Evolutionary conservation across 345 rosid species (phyloP).

Genomic region (Rhodamnia argentea): DNA sequence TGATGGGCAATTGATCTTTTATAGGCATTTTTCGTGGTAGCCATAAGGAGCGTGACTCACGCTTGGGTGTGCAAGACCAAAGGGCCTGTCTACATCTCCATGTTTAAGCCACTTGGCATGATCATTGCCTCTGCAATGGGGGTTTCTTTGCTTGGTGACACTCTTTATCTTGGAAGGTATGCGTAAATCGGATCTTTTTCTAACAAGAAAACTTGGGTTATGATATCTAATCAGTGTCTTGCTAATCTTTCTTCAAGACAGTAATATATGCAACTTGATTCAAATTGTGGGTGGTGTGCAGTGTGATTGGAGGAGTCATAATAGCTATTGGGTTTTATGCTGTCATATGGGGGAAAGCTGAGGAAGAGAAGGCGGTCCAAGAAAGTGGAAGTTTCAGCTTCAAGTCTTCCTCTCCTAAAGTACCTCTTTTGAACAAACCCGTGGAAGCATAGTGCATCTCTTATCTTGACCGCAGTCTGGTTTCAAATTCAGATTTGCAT

Average conservation of each 20-base stretch:
- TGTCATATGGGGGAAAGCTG: constrained; percentile 11
- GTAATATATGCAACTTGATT: background rate
- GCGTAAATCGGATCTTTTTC: background rate
- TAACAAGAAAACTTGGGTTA: background rate
- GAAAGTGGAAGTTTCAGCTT: background rate
- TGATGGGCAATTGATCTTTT: background rate
- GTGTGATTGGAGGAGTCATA: constrained; percentile 5
- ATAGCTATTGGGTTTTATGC: constrained; percentile 7
- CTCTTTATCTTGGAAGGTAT: constrained; percentile 7
- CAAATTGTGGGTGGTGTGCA: background rate
- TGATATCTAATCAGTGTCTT: background rate
- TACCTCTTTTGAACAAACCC: constrained; percentile 2
- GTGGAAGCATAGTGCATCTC: background rate
- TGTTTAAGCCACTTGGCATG: constrained; percentile 8
- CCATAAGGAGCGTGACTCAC: background rate
- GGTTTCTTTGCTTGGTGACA: constrained; percentile 4
- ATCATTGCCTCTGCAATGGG: background rate
- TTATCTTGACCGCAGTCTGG: background rate
- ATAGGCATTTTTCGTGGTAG: constrained; percentile 1
- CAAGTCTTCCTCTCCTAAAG: background rate
- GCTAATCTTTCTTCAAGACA: background rate
- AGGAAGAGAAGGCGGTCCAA: background rate
- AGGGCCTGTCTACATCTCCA: constrained; percentile 3
- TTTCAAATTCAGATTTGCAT: background rate
- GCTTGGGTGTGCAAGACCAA: constrained; percentile 1